These are phyloP conservation scores for Fragilaria crotonensis DNA, from an alignment of 108 stramenopile genomes.

Conservation along the genomic window DNA sequence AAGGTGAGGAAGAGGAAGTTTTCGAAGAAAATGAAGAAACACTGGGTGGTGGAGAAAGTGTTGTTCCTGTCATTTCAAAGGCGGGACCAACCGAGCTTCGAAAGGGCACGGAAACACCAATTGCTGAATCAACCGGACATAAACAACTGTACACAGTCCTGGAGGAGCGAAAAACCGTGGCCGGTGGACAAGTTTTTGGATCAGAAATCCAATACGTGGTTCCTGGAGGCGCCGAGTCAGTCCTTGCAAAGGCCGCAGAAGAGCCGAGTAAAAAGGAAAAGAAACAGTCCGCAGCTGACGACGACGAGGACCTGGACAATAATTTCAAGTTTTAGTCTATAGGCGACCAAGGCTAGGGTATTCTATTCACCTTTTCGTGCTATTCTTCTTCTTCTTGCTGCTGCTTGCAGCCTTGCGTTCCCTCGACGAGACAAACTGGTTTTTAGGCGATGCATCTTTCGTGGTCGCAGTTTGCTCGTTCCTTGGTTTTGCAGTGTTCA, in stretches of 20 bases:
- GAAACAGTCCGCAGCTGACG: slow-evolving; percentile 69
- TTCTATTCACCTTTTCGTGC: too few relatives aligned
- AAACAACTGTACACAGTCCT: slow-evolving; percentile 81
- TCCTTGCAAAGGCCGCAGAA: slow-evolving; percentile 61
- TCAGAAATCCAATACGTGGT: slow-evolving; percentile 70
- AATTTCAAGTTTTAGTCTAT: slow-evolving; percentile 80
- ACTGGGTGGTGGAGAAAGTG: slow-evolving; percentile 35
- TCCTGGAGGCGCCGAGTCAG: slow-evolving; percentile 71
- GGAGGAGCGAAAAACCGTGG: slow-evolving; percentile 32
- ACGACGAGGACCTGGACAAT: slow-evolving; percentile 68
- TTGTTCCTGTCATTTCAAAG: slow-evolving; percentile 44
- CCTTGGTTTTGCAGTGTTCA: slow-evolving; percentile 13
- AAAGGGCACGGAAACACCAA: slow-evolving; percentile 81
- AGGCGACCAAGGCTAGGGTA: too few relatives aligned
- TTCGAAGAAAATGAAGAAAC: slow-evolving; percentile 40
- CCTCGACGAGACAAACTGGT: slow-evolving; percentile 34
- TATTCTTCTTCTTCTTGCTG: slow-evolving; percentile 26
- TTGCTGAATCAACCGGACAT: slow-evolving; percentile 28
- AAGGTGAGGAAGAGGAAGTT: slow-evolving; percentile 51
- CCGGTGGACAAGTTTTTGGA: slow-evolving; percentile 56
- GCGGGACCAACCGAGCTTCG: slow-evolving; percentile 51
- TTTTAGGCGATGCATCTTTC: not conserved
- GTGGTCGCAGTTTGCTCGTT: not conserved
- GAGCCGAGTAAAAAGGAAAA: slow-evolving; percentile 35
- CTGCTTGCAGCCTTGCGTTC: slow-evolving; percentile 43